A percentile compares a stretch with the other conserved stretches of the same genome.
These are phyloP conservation scores for Noccaea bulbosa DNA, from an alignment of 345 rosid species.

Conservation along the genomic window DNA sequence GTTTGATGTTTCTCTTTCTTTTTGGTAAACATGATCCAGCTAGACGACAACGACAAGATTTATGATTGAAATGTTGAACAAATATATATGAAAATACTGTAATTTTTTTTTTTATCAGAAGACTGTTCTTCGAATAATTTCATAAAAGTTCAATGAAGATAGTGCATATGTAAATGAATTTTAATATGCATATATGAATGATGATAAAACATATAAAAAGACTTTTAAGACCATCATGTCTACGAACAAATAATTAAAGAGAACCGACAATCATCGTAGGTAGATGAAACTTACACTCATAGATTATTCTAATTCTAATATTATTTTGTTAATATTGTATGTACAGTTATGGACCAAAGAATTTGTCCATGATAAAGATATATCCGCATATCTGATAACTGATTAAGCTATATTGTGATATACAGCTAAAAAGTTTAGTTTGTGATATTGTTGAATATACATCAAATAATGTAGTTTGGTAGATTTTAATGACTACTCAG, in stretches of 20 bases:
- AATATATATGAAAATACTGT: no score
- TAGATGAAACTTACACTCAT: conserved; percentile 13
- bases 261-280: conserved; percentile 12
- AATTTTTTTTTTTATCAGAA: neutral
- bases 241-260: neutral
- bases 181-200: neutral
- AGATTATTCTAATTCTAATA: neutral
- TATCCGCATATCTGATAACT: neutral
- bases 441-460: conserved; percentile 20
- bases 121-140: neutral
- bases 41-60: no score
- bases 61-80: no score
- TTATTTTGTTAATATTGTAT: neutral
- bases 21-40: no score
- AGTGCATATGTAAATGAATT: neutral
- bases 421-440: conserved; percentile 10
- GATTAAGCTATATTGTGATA: conserved; percentile 3
- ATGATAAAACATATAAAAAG: neutral
- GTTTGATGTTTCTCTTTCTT: no score
- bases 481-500: no score
- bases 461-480: neutral
- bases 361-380: conserved; percentile 1
- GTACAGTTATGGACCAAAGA: conserved; percentile 5
- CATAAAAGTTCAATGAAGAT: neutral
- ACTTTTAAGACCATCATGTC: conserved; percentile 15